Percentiles rank a stretch among this genome's conserved stretches.
Evolutionary conservation across 2,329 filamentous ascomycete genomes (phyloP).

Genomic region (Penicillium sp.): DNA sequence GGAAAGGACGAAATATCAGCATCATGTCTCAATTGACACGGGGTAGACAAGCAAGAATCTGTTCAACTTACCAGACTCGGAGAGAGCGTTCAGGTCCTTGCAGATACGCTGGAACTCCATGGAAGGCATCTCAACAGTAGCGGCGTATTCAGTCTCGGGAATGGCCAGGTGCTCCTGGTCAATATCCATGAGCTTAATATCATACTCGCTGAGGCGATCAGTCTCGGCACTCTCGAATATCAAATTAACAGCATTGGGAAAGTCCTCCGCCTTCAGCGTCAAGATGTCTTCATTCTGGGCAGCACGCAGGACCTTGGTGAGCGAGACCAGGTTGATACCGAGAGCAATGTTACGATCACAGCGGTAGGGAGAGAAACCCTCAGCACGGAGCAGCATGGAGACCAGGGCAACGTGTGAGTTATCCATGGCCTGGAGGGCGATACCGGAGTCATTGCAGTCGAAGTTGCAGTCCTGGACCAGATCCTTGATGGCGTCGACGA

Average conservation of each 20-base stretch:
- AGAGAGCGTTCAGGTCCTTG: constrained; percentile 86
- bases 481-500: constrained; percentile 98
- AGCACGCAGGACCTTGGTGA: constrained; percentile 95
- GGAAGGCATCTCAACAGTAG: constrained; percentile 86
- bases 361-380: constrained; percentile 91
- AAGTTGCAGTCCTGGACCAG: constrained; percentile 99
- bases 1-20: constrained; percentile 15
- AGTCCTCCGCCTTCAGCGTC: constrained; percentile 96
- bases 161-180: constrained; percentile 99
- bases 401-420: constrained; percentile 99
- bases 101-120: constrained; percentile 93
- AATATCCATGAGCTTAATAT: constrained; percentile 99
- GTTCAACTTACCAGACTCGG: constrained; percentile 79
- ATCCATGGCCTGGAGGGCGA: constrained; percentile 99
- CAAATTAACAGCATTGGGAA: constrained; percentile 92
- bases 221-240: constrained; percentile 88
- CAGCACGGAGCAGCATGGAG: constrained; percentile 97
- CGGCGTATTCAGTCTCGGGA: constrained; percentile 96
- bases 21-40: background rate
- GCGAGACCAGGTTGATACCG: constrained; percentile 92
- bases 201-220: constrained; percentile 96
- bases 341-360: constrained; percentile 99
- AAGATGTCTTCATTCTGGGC: constrained; percentile 93
- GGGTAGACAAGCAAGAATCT: background rate
- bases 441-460: constrained; percentile 99